Conservation (phyloP, 352 stramenopile genomes). For the Phytophthora tubulina region DNA sequence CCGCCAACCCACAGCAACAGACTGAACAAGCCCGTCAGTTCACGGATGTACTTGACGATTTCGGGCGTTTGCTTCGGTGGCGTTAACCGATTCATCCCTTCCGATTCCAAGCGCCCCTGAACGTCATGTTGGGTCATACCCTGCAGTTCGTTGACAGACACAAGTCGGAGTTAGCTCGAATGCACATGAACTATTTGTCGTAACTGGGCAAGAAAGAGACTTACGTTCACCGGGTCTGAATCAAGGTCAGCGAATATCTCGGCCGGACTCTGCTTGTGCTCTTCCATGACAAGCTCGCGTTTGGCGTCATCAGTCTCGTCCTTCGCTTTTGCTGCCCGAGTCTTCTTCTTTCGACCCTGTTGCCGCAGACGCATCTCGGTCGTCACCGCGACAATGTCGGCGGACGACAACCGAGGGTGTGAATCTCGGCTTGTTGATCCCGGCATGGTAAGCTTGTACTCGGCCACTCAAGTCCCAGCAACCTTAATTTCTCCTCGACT, state of each 20-base stretch:
- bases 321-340: slow-evolving; percentile 61
- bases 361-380: slow-evolving; percentile 83
- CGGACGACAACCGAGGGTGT: slow-evolving; percentile 75
- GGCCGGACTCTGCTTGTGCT: slow-evolving; percentile 78
- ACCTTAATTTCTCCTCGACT: slow-evolving; percentile 9
- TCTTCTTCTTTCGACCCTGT: slow-evolving; percentile 50
- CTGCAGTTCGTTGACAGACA: slow-evolving; percentile 25
- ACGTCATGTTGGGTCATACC: slow-evolving; percentile 74
- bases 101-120: slow-evolving; percentile 60
- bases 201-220: slow-evolving; percentile 6
- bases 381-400: slow-evolving; percentile 85
- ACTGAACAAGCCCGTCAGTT: slow-evolving; percentile 80
- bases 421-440: slow-evolving; percentile 40
- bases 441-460: slow-evolving; percentile 31
- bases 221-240: slow-evolving; percentile 61
- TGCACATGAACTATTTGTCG: not conserved
- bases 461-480: slow-evolving; percentile 12
- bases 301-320: slow-evolving; percentile 75
- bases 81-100: slow-evolving; percentile 73
- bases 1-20: slow-evolving; percentile 75
- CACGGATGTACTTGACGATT: slow-evolving; percentile 80
- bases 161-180: slow-evolving; percentile 5
- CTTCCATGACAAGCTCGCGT: slow-evolving; percentile 83
- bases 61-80: slow-evolving; percentile 78
- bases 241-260: slow-evolving; percentile 75